Percentiles rank a stretch among this genome's conserved stretches.
phyloP scores from a whole-genome alignment of 169 alveolate species.

The Eimeria zaria region DNA sequence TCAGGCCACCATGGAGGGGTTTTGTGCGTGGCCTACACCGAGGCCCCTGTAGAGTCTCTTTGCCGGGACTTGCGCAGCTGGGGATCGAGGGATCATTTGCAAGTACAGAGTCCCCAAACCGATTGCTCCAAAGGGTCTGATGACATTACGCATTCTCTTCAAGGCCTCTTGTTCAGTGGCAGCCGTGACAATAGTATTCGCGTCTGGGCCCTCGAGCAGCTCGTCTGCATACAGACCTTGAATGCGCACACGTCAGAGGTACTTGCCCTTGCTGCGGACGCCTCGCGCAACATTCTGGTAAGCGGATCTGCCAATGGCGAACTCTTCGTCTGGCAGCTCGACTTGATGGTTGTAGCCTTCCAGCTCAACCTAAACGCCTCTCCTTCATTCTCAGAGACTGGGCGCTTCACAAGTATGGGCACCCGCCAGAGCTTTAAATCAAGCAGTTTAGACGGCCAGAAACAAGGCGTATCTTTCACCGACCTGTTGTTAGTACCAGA shows the following conservation, averaged over 20 bases:
- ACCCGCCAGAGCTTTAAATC: not conserved
- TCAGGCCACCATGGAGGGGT: conserved; percentile 84
- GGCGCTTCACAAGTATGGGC: not conserved
- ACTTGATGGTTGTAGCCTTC: conserved; percentile 73
- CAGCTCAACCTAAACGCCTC: conserved; percentile 64
- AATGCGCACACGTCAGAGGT: conserved; percentile 80
- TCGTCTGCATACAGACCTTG: conserved; percentile 80
- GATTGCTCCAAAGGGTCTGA: conserved; percentile 13
- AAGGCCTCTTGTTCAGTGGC: conserved; percentile 79
- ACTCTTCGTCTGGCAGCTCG: conserved; percentile 81
- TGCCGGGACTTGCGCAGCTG: conserved; percentile 57
- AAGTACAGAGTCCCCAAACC: conserved; percentile 33
- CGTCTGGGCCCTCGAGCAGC: conserved; percentile 83
- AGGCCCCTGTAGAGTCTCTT: conserved; percentile 52
- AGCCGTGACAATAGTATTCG: conserved; percentile 84
- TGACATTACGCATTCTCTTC: not conserved
- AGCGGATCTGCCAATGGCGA: conserved; percentile 85
- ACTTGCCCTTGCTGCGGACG: conserved; percentile 77
- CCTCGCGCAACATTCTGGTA: conserved; percentile 58
- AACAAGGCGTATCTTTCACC: conserved; percentile 63
- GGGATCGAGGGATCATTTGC: conserved; percentile 23
- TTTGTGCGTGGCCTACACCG: conserved; percentile 70
- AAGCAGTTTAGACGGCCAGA: conserved; percentile 6
- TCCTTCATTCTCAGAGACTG: conserved; percentile 18
- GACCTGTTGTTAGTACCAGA: conserved; percentile 42